Conservation (phyloP, 768 basidiomycete species). For the Russula dissimulans region DNA sequence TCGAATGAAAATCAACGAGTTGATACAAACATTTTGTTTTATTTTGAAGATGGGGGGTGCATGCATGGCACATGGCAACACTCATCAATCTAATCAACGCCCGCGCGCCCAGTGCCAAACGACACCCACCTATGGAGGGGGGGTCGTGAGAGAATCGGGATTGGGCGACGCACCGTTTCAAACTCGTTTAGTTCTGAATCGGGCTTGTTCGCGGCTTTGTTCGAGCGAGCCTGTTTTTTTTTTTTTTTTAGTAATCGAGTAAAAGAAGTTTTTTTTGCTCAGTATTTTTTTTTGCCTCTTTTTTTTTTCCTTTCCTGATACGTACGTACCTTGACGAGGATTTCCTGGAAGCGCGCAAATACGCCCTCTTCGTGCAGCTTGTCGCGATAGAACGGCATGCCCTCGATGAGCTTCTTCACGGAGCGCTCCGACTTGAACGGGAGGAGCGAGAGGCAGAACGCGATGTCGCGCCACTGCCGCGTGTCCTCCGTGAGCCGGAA, state of each 20-base stretch:
- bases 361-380: constrained; percentile 87
- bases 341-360: constrained; percentile 76
- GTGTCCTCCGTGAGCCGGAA: constrained; percentile 84
- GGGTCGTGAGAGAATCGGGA: no score
- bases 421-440: constrained; percentile 97
- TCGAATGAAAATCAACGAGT: background rate
- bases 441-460: constrained; percentile 86
- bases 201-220: constrained; percentile 88
- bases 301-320: no score
- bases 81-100: no score
- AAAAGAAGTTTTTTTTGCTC: background rate
- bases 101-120: no score
- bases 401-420: constrained; percentile 93
- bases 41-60: no score
- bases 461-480: constrained; percentile 96
- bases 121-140: no score
- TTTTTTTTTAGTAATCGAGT: background rate
- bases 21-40: background rate
- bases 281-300: no score
- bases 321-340: constrained; percentile 65
- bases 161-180: constrained; percentile 48
- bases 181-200: constrained; percentile 94
- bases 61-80: no score
- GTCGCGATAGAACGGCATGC: constrained; percentile 86
- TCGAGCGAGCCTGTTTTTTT: constrained; percentile 59